Base-by-base conservation (phyloP, 768 basidiomycete genomes). In the Pleurotus sapidus region DNA sequence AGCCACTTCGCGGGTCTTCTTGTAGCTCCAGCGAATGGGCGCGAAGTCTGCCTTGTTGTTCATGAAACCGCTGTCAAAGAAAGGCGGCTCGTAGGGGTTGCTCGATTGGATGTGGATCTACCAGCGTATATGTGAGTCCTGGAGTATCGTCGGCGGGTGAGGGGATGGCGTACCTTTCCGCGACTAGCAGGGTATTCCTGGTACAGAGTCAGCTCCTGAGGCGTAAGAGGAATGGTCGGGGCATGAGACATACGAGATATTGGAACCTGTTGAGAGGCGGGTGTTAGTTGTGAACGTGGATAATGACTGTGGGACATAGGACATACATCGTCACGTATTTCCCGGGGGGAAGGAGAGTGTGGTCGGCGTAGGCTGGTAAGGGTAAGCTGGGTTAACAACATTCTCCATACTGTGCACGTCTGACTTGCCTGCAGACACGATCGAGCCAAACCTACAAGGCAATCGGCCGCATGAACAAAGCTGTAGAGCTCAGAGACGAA, bases 31-130 rank as follows among this genome's bases (percentile, higher is more conserved):
- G 37, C 86, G 83, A 62, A 88, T 84, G 12, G 87, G 87, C 20
- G 85, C 86, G 63, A 87, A 87, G 73, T 88, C 87, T 25, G 87
- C 87, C 74, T 86, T 86, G 75, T 88, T 67, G 74, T 86, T 88
- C 87, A 89, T 84, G 80, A 89, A 88, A n/a, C 87, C 87, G 58
- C 79, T 81, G 72, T 89, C 87, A 64, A 87, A 88, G 71, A 67
- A 74, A 3, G 87, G 86, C 61, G 82, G 82, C 62, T 72, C 69
- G 71, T 87, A 88, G 4, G 87, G 86, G 73, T 76, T 83, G 46
- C 77, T 58, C 18, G 82, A 84, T 46, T 71, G 64, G 67, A 88
- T 83, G 67, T 87, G 86, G 64, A 88, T 87, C 82, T 84, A 46
- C 11, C 12, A 48, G 15, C 6, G 18, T 38, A 87, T 87, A 81